Base-by-base conservation (phyloP, 106 monocot genomes). In the Amphibolis antarctica region DNA sequence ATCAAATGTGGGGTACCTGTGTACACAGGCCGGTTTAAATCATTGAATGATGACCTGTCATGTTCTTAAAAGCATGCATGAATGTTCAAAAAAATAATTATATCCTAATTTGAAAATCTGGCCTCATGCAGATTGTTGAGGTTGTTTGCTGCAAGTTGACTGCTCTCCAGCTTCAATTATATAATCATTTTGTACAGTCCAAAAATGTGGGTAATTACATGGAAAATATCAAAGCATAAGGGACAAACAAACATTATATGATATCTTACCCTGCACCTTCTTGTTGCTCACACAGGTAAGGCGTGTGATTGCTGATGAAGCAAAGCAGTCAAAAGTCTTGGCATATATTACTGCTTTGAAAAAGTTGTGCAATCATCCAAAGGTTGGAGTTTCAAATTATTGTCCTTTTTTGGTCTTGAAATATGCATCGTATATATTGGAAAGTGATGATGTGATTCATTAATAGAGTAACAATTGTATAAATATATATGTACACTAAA, bases 281-380 rank as follows among this genome's bases (percentile, higher is more conserved):
- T 74, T 10, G 42, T 51, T 58, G 21, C 12, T 9, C 19, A 22
- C 18, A 9, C 47, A 98, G 96, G 80, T 98, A 36, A 86, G 82
- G 74, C 84, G 31, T 45, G 84, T 68, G 4, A 86, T 98, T 59
- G 26, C 77, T 49, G 84, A 84, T 58, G 94, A 89, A 22, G 51
- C 71, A 46, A 98, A 87, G 64, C 81, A 81, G 54, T 84, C 96
- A 42, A 89, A 83, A 66, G 82, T 98, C 70, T 78, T 98, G 69
- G 90, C 96, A 64, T 98, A 77, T 80, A 98, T 98, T 60, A 98
- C 96, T 64, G 89, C 81, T 66, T 84, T 96, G 18, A 96, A 96
- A 55, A 96, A 96, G 52, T 71, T 96, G 45, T 96, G 96, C 72
- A 96, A 96, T 61, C 96, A 96, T 70, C 96, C 96, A 53, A 96